These are phyloP conservation scores for Sutorius australiensis DNA, from an alignment of 768 basidiomycete genomes.

Conservation along the genomic window DNA sequence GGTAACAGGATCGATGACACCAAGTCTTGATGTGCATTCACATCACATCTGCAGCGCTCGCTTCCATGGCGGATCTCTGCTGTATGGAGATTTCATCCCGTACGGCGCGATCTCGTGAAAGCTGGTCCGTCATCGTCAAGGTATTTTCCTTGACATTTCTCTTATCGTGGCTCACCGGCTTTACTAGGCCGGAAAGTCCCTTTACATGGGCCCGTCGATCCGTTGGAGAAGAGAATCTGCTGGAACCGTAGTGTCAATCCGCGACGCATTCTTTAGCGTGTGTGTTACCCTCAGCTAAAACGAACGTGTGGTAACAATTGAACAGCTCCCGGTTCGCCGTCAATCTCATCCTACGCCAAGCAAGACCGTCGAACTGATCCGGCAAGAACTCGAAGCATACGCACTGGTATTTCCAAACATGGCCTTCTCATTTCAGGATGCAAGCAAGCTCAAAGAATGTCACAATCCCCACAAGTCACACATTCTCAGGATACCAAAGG, in stretches of 20 bases:
- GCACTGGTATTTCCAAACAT: slow-evolving; percentile 72
- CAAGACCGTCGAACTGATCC: slow-evolving; percentile 63
- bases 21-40: slow-evolving; percentile 7
- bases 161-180: neutral
- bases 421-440: slow-evolving; percentile 63
- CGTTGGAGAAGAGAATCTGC: slow-evolving; percentile 69
- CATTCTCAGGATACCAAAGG: slow-evolving; percentile 64
- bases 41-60: slow-evolving; percentile 53
- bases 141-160: slow-evolving; percentile 34
- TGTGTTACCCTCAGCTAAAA: slow-evolving; percentile 21
- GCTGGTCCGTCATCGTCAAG: slow-evolving; percentile 78
- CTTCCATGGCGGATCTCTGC: slow-evolving; percentile 76
- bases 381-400: slow-evolving; percentile 67
- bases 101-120: slow-evolving; percentile 56
- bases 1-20: slow-evolving; percentile 42
- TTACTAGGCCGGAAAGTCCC: slow-evolving; percentile 54
- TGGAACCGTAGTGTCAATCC: slow-evolving; percentile 80
- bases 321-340: slow-evolving; percentile 77
- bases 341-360: slow-evolving; percentile 58
- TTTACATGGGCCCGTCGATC: slow-evolving; percentile 71
- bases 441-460: slow-evolving; percentile 35
- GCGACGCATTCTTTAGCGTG: slow-evolving; percentile 90
- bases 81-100: slow-evolving; percentile 81
- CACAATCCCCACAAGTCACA: slow-evolving; percentile 38
- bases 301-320: slow-evolving; percentile 3